These are phyloP conservation scores for Metschnikowia lunata DNA, from an alignment of 805 yeast genomes.

Conservation along the genomic window DNA sequence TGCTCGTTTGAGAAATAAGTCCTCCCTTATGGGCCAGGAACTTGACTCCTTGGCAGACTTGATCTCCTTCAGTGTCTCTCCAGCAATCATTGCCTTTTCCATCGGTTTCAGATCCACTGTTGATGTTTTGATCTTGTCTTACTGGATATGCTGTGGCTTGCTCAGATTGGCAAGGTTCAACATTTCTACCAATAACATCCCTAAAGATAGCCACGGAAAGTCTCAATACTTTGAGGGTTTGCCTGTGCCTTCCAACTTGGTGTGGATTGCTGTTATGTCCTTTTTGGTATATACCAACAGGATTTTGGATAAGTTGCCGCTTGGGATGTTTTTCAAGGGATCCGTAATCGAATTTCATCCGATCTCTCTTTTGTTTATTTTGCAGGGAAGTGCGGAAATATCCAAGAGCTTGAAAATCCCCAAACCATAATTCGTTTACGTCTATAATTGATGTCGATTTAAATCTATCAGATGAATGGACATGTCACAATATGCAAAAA, in stretches of 20 bases:
- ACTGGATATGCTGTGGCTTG: slow-evolving; percentile 89
- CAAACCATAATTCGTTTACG: slow-evolving; percentile 49
- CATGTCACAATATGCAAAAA: too few relatives aligned
- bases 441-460: too few relatives aligned
- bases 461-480: too few relatives aligned
- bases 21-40: slow-evolving; percentile 95
- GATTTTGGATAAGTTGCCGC: slow-evolving; percentile 55
- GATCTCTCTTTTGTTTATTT: slow-evolving; percentile 52
- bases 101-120: slow-evolving; percentile 83
- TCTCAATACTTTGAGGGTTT: slow-evolving; percentile 92
- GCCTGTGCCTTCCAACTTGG: slow-evolving; percentile 87
- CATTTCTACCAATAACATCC: slow-evolving; percentile 87
- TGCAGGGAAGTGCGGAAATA: slow-evolving; percentile 89
- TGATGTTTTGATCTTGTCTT: slow-evolving; percentile 72
- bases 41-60: slow-evolving; percentile 94
- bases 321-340: slow-evolving; percentile 56
- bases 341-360: slow-evolving; percentile 73
- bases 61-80: slow-evolving; percentile 92
- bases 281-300: slow-evolving; percentile 51
- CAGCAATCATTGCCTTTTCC: slow-evolving; percentile 88
- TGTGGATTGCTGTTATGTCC: slow-evolving; percentile 71
- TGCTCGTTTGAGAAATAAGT: slow-evolving; percentile 88
- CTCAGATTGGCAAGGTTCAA: slow-evolving; percentile 93
- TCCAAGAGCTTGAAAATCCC: slow-evolving; percentile 89
- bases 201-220: slow-evolving; percentile 85